Percentiles rank a stretch among this genome's conserved stretches.
Conservation (phyloP, 495 filamentous ascomycete genomes). For the Neurospora sp. region DNA sequence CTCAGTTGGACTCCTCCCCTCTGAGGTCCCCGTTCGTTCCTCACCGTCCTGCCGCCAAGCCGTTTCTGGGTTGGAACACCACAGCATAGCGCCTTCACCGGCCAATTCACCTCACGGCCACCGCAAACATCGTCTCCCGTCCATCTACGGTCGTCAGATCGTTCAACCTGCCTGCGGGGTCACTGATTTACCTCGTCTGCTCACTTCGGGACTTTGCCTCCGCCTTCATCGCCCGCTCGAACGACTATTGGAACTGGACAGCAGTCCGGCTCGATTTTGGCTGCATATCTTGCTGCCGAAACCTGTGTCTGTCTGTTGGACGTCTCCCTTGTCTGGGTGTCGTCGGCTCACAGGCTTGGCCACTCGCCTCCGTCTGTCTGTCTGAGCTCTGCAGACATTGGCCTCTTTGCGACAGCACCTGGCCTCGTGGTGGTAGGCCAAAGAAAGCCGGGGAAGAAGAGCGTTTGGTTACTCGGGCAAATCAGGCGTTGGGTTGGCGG, state of each 20-base stretch:
- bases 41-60: neutral
- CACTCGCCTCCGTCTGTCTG: neutral
- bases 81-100: neutral
- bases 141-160: neutral
- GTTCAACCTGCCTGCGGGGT: neutral
- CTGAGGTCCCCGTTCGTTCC: neutral
- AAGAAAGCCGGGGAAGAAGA: neutral
- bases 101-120: neutral
- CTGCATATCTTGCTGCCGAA: neutral
- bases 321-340: neutral
- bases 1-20: neutral
- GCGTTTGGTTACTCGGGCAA: neutral
- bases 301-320: neutral
- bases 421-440: neutral
- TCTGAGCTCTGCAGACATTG: neutral
- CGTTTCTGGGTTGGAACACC: neutral
- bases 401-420: neutral
- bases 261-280: neutral
- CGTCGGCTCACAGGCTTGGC: neutral
- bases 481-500: constrained; percentile 12
- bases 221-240: neutral
- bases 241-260: neutral
- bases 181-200: neutral
- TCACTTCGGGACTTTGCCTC: neutral
- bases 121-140: neutral